Percentiles rank a stretch among this genome's conserved stretches.
These are phyloP conservation scores for Scheffersomyces amazonensis DNA, from an alignment of 805 yeast species.

Conservation along the genomic window DNA sequence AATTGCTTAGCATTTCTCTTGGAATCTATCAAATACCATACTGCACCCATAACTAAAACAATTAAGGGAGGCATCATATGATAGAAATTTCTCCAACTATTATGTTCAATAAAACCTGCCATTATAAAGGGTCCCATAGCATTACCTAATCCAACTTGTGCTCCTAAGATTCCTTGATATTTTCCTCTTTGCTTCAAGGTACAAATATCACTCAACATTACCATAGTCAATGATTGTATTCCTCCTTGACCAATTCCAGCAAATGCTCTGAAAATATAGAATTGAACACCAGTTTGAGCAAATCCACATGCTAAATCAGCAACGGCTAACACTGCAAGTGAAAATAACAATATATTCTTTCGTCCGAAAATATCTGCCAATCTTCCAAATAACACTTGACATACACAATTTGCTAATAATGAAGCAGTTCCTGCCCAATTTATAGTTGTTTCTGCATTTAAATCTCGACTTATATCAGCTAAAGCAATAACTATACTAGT, in stretches of 20 bases:
- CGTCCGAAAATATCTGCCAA: slow-evolving; percentile 56
- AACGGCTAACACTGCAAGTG: slow-evolving; percentile 36
- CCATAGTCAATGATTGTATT: slow-evolving; percentile 48
- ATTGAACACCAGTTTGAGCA: slow-evolving; percentile 46
- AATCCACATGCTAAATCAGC: slow-evolving; percentile 52
- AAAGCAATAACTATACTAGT: slow-evolving; percentile 48
- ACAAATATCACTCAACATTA: slow-evolving; percentile 52
- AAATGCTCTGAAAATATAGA: slow-evolving; percentile 51
- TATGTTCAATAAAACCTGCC: slow-evolving; percentile 43
- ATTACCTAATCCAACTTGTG: slow-evolving; percentile 50
- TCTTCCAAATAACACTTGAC: slow-evolving; percentile 54
- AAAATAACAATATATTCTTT: slow-evolving; percentile 39
- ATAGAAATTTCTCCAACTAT: slow-evolving; percentile 56
- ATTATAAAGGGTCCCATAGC: slow-evolving; percentile 57
- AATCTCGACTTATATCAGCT: slow-evolving; percentile 45
- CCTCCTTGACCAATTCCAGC: slow-evolving; percentile 61
- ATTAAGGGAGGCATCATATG: slow-evolving; percentile 45
- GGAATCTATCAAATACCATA: slow-evolving; percentile 29
- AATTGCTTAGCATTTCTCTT: slow-evolving; percentile 27
- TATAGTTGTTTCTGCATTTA: slow-evolving; percentile 45
- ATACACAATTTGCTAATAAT: slow-evolving; percentile 48
- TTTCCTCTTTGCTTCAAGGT: slow-evolving; percentile 53
- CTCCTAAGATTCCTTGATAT: slow-evolving; percentile 55
- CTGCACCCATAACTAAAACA: slow-evolving; percentile 20
- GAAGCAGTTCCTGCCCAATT: slow-evolving; percentile 61